These are phyloP conservation scores for Colletotrichum orchidophilum DNA, from an alignment of 2,329 filamentous ascomycete genomes.

Conservation along the genomic window DNA sequence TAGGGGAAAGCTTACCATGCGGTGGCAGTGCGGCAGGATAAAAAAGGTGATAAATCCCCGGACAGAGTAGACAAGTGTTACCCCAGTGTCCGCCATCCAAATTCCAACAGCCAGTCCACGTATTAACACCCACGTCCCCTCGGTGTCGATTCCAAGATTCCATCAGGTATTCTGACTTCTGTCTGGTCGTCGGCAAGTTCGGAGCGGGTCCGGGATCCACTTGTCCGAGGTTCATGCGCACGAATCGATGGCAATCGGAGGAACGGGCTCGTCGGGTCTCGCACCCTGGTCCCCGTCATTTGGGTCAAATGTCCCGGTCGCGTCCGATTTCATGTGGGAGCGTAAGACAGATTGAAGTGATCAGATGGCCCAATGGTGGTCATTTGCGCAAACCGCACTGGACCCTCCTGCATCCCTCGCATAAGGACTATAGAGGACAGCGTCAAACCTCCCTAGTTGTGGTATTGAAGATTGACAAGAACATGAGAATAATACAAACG, in stretches of 20 bases:
- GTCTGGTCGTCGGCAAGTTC: slow-evolving; percentile 19
- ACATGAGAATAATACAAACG: background rate
- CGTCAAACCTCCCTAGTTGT: background rate
- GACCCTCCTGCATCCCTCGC: background rate
- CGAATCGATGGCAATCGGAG: slow-evolving; percentile 26
- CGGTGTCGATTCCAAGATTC: background rate
- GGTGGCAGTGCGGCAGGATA: background rate
- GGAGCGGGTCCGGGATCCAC: slow-evolving; percentile 26
- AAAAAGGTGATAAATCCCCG: background rate
- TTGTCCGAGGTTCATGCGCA: slow-evolving; percentile 30
- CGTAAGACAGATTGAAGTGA: background rate
- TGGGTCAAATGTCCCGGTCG: slow-evolving; percentile 3
- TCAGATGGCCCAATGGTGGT: background rate
- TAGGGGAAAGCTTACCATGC: background rate
- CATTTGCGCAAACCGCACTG: background rate
- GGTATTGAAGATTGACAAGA: background rate
- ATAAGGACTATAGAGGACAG: background rate
- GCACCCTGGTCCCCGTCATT: slow-evolving; percentile 2
- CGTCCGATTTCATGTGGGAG: background rate
- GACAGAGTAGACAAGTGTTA: background rate
- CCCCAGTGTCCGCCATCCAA: background rate
- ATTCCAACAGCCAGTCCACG: background rate
- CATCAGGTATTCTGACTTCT: background rate
- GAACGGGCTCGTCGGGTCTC: background rate
- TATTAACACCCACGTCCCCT: background rate